Evolutionary conservation across 192 early-diverging fungal genomes (phyloP).

Genomic region (Umbelopsis ramanniana): DNA sequence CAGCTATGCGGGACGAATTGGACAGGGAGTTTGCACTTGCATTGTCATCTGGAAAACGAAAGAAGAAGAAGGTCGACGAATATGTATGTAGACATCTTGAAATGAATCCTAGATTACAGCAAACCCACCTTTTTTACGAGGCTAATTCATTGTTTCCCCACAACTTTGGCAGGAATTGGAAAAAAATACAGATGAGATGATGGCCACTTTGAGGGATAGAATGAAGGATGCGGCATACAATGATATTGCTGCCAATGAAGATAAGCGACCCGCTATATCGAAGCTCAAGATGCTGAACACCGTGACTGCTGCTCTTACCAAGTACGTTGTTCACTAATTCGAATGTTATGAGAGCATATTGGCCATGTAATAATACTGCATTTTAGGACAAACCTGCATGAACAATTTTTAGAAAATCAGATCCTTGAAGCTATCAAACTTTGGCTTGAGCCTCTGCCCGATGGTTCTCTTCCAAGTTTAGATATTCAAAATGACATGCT

Average conservation of each 20-base stretch:
- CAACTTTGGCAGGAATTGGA: constrained; percentile 31
- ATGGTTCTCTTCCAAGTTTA: constrained; percentile 86
- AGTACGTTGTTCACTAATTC: constrained; percentile 38
- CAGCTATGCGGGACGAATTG: constrained; percentile 40
- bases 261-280: constrained; percentile 64
- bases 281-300: constrained; percentile 69
- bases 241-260: constrained; percentile 65
- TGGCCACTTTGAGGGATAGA: constrained; percentile 36
- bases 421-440: constrained; percentile 82
- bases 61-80: constrained; percentile 43
- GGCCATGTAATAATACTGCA: not conserved
- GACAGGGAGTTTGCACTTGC: constrained; percentile 36
- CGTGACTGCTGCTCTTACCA: constrained; percentile 59
- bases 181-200: constrained; percentile 37
- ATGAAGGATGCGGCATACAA: constrained; percentile 62
- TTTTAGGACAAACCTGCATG: constrained; percentile 63
- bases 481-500: constrained; percentile 88
- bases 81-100: constrained; percentile 23
- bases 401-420: constrained; percentile 81
- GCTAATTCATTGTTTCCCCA: no score
- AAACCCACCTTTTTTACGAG: no score
- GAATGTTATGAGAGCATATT: not conserved
- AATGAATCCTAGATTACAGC: not conserved
- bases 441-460: constrained; percentile 91
- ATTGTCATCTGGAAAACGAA: constrained; percentile 38